Conservation (phyloP, 2,329 filamentous ascomycete genomes). For the Neonectria ditissima region DNA sequence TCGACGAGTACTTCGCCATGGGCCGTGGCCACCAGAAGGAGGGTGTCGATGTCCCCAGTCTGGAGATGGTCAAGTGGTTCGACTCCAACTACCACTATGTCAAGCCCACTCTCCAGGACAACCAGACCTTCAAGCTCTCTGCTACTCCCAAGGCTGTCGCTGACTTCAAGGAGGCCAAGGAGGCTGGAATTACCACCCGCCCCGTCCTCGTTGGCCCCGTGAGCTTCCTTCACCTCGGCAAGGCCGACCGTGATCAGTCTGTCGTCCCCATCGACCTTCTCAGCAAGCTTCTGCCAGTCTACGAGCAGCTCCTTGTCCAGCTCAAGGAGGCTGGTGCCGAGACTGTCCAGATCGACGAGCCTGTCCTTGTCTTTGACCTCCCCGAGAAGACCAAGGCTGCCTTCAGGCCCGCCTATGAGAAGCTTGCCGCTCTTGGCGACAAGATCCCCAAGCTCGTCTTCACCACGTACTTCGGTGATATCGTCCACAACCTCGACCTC, state of each 20-base stretch:
- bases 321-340: constrained; percentile 97
- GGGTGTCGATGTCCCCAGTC: constrained; percentile 88
- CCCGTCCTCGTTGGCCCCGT: constrained; percentile 96
- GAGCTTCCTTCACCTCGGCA: constrained; percentile 96
- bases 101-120: constrained; percentile 97
- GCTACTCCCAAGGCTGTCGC: constrained; percentile 90
- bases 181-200: constrained; percentile 90
- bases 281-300: constrained; percentile 92
- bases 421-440: constrained; percentile 79
- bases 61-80: constrained; percentile 99
- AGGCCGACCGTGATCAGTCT: constrained; percentile 95
- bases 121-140: constrained; percentile 93
- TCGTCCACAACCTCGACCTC: constrained; percentile 97
- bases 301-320: constrained; percentile 90
- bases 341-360: constrained; percentile 98
- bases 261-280: constrained; percentile 95
- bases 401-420: constrained; percentile 98
- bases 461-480: constrained; percentile 99
- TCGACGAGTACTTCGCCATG: constrained; percentile 99
- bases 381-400: constrained; percentile 90
- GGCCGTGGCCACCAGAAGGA: constrained; percentile 98
- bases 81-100: constrained; percentile 99
- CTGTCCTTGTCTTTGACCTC: constrained; percentile 94
- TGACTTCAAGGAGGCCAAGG: constrained; percentile 98
- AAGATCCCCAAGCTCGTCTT: constrained; percentile 89